Percentiles rank a stretch among this genome's conserved stretches.
Evolutionary conservation across 768 basidiomycete species (phyloP).

Genomic region (Sistotremastrum suecicum): DNA sequence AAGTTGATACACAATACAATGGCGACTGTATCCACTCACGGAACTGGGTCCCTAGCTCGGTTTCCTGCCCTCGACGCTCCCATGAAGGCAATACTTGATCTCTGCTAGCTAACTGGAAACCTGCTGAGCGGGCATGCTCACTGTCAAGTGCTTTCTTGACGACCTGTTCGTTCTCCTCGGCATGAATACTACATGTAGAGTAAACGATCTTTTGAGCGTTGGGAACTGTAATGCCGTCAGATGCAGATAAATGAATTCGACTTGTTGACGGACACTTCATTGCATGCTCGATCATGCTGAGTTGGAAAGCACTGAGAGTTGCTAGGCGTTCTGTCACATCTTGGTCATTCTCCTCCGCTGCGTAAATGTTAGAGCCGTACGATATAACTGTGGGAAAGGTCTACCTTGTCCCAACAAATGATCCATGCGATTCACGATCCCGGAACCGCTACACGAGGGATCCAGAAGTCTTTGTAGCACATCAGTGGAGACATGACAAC

Average conservation of each 20-base stretch:
- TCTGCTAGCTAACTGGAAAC: conserved; percentile 57
- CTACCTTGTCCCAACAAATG: conserved; percentile 64
- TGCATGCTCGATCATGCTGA: conserved; percentile 84
- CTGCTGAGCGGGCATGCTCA: conserved; percentile 43
- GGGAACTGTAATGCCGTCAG: conserved; percentile 39
- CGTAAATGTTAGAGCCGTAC: conserved; percentile 7
- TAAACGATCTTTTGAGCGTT: conserved; percentile 74
- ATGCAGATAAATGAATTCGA: neutral
- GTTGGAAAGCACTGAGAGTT: conserved; percentile 80
- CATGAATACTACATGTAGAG: conserved; percentile 93
- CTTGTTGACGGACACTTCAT: conserved; percentile 62
- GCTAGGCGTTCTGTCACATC: conserved; percentile 55
- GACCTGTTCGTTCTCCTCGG: conserved; percentile 87
- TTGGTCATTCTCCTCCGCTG: conserved; percentile 45
- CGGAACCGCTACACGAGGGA: conserved; percentile 92
- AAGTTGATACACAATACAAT: neutral
- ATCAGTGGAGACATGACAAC: neutral
- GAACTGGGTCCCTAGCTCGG: conserved; percentile 49
- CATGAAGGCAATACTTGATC: conserved; percentile 65
- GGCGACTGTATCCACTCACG: conserved; percentile 2
- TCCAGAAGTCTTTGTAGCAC: conserved; percentile 57
- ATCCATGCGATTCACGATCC: conserved; percentile 83
- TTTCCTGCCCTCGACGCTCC: conserved; percentile 62
- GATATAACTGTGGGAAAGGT: conserved; percentile 8
- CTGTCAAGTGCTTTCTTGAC: conserved; percentile 60